A percentile compares a stretch with the other conserved stretches of the same genome.
Evolutionary conservation across 768 basidiomycete species (phyloP).

Genomic region (Lactifluus echinatus): DNA sequence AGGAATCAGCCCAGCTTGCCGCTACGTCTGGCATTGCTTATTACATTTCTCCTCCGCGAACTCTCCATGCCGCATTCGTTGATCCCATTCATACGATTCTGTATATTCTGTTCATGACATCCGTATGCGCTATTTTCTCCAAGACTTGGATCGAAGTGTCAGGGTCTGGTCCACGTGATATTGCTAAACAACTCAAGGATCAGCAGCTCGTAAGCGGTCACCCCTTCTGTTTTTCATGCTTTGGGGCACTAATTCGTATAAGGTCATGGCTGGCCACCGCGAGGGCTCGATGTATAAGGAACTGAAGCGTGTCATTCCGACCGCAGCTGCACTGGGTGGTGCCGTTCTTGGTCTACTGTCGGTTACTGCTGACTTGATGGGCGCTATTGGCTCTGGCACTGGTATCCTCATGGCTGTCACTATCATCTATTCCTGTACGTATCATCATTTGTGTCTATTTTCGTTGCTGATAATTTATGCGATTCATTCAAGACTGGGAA

Average conservation of each 20-base stretch:
- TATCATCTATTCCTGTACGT: conserved; percentile 75
- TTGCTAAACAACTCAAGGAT: conserved; percentile 97
- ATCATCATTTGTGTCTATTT: background rate
- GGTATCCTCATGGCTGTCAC: conserved; percentile 98
- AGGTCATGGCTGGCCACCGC: conserved; percentile 80
- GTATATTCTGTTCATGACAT: conserved; percentile 88
- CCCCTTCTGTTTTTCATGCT: background rate
- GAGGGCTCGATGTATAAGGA: conserved; percentile 99
- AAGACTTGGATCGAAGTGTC: conserved; percentile 99
- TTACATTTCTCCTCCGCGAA: conserved; percentile 98
- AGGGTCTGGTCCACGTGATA: conserved; percentile 88
- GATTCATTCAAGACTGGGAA: conserved; percentile 65
- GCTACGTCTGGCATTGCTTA: conserved; percentile 90
- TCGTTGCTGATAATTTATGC: background rate
- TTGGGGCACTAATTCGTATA: background rate
- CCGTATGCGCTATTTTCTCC: conserved; percentile 93
- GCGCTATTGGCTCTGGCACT: conserved; percentile 91
- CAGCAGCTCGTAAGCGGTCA: conserved; percentile 71
- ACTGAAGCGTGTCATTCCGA: conserved; percentile 94
- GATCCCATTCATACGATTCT: conserved; percentile 92
- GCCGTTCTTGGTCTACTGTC: conserved; percentile 91
- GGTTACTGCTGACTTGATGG: conserved; percentile 89
- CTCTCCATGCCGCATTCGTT: conserved; percentile 73
- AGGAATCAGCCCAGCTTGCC: conserved; percentile 86
- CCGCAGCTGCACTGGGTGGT: conserved; percentile 94